Conservation (phyloP, 805 yeast species). For the Wickerhamia fluorescens region DNA sequence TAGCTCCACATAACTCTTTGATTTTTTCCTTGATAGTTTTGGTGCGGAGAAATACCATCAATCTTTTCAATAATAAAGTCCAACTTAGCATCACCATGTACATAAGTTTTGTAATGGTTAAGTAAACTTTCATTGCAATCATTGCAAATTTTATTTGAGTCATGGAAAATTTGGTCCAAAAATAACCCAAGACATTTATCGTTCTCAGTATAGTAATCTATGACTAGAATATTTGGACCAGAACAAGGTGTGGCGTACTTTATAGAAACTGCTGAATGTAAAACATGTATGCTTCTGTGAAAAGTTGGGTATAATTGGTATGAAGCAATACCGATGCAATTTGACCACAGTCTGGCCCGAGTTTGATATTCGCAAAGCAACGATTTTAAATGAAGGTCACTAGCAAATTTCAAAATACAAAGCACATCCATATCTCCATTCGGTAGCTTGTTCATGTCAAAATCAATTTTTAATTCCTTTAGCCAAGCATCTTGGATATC, state of each 20-base stretch:
- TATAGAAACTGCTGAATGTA: conserved; percentile 76
- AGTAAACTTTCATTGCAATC: conserved; percentile 70
- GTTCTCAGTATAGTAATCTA: conserved; percentile 85
- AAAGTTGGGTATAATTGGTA: conserved; percentile 38
- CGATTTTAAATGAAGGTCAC: conserved; percentile 29
- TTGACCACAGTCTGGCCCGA: conserved; percentile 43
- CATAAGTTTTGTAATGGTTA: conserved; percentile 81
- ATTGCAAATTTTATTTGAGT: conserved; percentile 61
- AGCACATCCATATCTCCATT: conserved; percentile 26
- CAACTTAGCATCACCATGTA: conserved; percentile 78
- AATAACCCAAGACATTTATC: conserved; percentile 88
- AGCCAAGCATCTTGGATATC: conserved; percentile 21
- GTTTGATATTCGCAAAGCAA: conserved; percentile 45
- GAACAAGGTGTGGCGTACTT: conserved; percentile 86
- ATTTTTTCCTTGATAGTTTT: conserved; percentile 25
- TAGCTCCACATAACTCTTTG: conserved; percentile 86
- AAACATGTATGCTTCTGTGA: conserved; percentile 73
- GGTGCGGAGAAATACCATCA: conserved; percentile 15
- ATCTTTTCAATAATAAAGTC: conserved; percentile 64
- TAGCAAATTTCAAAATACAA: conserved; percentile 29
- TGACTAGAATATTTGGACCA: conserved; percentile 80
- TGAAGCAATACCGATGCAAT: conserved; percentile 27
- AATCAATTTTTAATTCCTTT: conserved; percentile 17
- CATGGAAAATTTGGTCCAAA: conserved; percentile 68
- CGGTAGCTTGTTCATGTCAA: conserved; percentile 29